Conservation (phyloP, 1,284 basidiomycete genomes). For the Cutaneotrichosporon cutaneum region DNA sequence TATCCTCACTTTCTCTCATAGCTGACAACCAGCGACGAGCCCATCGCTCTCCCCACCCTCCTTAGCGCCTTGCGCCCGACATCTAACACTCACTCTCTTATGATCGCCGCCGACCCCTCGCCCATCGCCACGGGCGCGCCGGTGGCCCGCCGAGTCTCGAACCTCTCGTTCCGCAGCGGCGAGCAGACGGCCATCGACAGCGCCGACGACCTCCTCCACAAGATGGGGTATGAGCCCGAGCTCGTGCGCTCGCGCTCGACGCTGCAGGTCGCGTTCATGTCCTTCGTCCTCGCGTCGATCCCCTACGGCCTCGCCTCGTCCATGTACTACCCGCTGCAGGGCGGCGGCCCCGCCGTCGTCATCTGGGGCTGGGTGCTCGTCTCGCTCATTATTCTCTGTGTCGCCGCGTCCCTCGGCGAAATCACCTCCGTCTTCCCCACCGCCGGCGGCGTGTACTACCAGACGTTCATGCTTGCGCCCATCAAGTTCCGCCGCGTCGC, state of each 20-base stretch:
- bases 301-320: slow-evolving; percentile 31
- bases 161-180: background rate
- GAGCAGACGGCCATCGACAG: slow-evolving; percentile 8
- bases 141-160: background rate
- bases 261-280: slow-evolving; percentile 32
- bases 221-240: slow-evolving; percentile 25
- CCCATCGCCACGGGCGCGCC: background rate
- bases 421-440: slow-evolving; percentile 56
- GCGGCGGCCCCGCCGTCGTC: slow-evolving; percentile 53
- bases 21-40: background rate
- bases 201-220: slow-evolving; percentile 23
- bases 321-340: background rate
- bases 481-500: slow-evolving; percentile 53
- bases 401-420: slow-evolving; percentile 55
- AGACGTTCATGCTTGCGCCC: slow-evolving; percentile 54
- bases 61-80: background rate
- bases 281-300: slow-evolving; percentile 38
- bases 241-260: slow-evolving; percentile 18
- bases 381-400: slow-evolving; percentile 53
- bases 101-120: background rate
- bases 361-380: slow-evolving; percentile 56
- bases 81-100: background rate
- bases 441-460: slow-evolving; percentile 56
- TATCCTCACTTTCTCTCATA: background rate
- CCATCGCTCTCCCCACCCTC: background rate